Evolutionary conservation across 371 early-diverging fungal genomes (phyloP).

Genomic region (Mucor mucedo): DNA sequence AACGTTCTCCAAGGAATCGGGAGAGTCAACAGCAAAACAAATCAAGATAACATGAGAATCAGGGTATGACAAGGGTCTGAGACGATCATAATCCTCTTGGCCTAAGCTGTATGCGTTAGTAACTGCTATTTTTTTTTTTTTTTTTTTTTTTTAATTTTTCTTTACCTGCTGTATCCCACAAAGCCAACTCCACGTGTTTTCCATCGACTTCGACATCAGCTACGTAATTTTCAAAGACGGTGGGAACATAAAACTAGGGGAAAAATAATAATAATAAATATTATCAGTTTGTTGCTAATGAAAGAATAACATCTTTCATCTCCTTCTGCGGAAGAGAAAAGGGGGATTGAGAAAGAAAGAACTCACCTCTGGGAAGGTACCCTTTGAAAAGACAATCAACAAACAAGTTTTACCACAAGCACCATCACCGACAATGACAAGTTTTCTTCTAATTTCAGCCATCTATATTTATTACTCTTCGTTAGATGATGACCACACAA

Average conservation of each 20-base stretch:
- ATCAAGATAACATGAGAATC: constrained; percentile 97
- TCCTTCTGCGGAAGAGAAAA: too few relatives aligned
- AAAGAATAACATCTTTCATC: too few relatives aligned
- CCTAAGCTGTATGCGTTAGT: constrained; percentile 50
- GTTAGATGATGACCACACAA: background rate
- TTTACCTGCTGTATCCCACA: constrained; percentile 98
- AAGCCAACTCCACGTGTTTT: constrained; percentile 89
- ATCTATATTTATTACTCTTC: constrained; percentile 37
- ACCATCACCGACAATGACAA: constrained; percentile 97
- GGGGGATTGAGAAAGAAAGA: too few relatives aligned
- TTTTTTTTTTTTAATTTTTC: background rate
- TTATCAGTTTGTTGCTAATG: too few relatives aligned
- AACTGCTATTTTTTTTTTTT: background rate
- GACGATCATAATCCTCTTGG: constrained; percentile 95
- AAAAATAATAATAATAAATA: background rate
- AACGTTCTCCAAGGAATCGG: constrained; percentile 95
- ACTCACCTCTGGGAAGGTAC: constrained; percentile 86
- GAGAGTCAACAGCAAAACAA: constrained; percentile 92
- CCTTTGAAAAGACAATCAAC: constrained; percentile 91
- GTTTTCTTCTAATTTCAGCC: constrained; percentile 90
- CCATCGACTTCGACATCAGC: constrained; percentile 94
- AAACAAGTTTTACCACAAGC: constrained; percentile 97
- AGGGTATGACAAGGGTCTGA: constrained; percentile 96
- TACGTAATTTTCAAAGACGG: constrained; percentile 97
- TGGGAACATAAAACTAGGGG: constrained; percentile 82